Evolutionary conservation across 2,329 filamentous ascomycete genomes (phyloP), one percentile per base, ranked within the genome.

Genomic region (Helotiales sp.): DNA sequence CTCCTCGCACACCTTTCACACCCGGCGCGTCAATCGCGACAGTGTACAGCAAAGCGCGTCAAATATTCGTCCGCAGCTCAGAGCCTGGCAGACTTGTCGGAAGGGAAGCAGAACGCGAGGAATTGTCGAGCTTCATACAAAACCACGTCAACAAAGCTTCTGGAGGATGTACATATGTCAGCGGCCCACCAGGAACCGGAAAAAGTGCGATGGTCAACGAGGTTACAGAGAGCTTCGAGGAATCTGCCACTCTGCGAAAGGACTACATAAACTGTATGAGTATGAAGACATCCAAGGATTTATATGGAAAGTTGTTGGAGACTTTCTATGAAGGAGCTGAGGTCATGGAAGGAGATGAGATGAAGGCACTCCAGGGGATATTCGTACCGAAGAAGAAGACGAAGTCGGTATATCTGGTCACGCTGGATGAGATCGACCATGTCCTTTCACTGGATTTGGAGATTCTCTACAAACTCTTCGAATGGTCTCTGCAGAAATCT

Each of bases 261-360:
- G 86, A 87, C 2, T 93, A 93, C 69, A 82, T 99, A 79, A 99
- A 99, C 72, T 99, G 95, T 75, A 97, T 97, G 87, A 96, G 93
- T 74, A 87, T 97, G 74, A 96, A 95, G 69, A 91, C 86, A 31
- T 90, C 92, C 2, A 87, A 86, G 64, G 93, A 97, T 70, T 81
- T 99, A 22, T 96, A 96, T 73, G 81, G 82, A 61, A 93, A 88
- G 19, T 77, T 99, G 17, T 75, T 93, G 12, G 86, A 90, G 63
- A 81, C 83, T 54, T 84, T 93, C 40, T 77, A 88, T 56, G 81
- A 81, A 12, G 79, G 81, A 30, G 73, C 76, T 17, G 82, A 87
- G 38, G 72, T 86, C 33, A 75, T 81, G 9, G 88, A 90, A 65
- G 83, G 82, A 59, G 84, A 90, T 49, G 87, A 89, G 31, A 82